Evolutionary conservation across 176 grass and related monocot species (phyloP).

Genomic region (Aegilops bicornis): DNA sequence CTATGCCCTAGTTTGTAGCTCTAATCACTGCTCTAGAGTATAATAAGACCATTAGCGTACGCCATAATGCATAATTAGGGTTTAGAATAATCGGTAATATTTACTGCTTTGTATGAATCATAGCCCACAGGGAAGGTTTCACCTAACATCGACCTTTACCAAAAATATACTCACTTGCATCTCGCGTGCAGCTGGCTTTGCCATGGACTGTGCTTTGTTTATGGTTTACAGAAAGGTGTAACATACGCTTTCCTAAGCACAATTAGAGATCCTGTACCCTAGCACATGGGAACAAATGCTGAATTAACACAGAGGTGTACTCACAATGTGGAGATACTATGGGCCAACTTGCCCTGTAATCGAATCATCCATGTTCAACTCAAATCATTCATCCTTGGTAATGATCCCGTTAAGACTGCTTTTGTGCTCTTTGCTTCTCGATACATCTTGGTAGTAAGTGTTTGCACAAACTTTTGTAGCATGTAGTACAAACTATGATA

Average conservation of each 20-base stretch:
- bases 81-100: conserved; percentile 40
- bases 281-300: conserved; percentile 56
- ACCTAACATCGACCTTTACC: conserved; percentile 64
- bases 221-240: conserved; percentile 60
- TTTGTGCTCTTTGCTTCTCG: conserved; percentile 41
- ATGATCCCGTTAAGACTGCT: conserved; percentile 52
- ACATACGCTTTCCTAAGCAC: conserved; percentile 55
- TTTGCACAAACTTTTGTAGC: conserved; percentile 51
- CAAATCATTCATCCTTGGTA: conserved; percentile 58
- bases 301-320: conserved; percentile 42
- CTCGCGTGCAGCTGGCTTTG: conserved; percentile 61
- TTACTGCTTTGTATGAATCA: conserved; percentile 34
- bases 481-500: conserved; percentile 58
- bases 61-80: conserved; percentile 44
- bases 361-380: conserved; percentile 52
- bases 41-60: conserved; percentile 57
- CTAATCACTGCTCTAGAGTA: conserved; percentile 40
- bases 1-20: conserved; percentile 45
- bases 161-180: conserved; percentile 62
- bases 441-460: conserved; percentile 38
- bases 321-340: conserved; percentile 38
- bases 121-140: conserved; percentile 48
- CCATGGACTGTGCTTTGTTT: conserved; percentile 45
- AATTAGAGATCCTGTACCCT: conserved; percentile 58
- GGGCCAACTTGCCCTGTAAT: conserved; percentile 37